phyloP scores from a whole-genome alignment of 2,329 filamentous ascomycete species.

The Pseudovirgaria hyperparasitica region DNA sequence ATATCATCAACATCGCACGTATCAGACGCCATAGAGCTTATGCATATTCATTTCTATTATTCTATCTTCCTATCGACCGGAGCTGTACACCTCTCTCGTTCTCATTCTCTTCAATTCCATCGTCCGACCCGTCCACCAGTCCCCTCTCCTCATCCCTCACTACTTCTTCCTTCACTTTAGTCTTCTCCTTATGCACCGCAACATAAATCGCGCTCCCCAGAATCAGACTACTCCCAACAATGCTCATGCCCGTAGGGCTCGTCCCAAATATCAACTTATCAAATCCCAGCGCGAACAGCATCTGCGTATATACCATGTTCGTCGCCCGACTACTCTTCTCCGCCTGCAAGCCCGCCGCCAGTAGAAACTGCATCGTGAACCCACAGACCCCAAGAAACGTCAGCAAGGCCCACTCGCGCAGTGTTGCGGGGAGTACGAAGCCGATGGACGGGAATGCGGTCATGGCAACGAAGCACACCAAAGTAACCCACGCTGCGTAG shows the following conservation, averaged over 20 bases:
- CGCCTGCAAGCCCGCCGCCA: conserved; percentile 62
- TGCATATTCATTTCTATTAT: too few species aligned
- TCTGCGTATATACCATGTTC: conserved; percentile 57
- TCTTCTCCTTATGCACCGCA: conserved; percentile 38
- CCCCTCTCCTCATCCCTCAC: conserved; percentile 20
- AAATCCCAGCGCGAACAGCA: conserved; percentile 54
- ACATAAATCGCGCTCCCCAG: conserved; percentile 54
- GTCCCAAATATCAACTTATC: conserved; percentile 52
- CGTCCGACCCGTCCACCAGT: conserved; percentile 13
- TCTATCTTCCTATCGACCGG: too few species aligned
- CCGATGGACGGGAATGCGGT: conserved; percentile 40
- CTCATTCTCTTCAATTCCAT: too few species aligned
- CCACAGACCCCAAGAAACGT: conserved; percentile 58
- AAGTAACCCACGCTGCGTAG: conserved; percentile 57
- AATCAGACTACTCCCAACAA: conserved; percentile 50
- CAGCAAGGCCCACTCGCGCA: conserved; percentile 54
- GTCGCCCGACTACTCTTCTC: conserved; percentile 53
- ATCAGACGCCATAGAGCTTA: too few species aligned
- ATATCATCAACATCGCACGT: too few species aligned
- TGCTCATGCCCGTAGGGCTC: conserved; percentile 43
- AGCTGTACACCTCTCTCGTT: too few species aligned
- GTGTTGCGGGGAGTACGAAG: conserved; percentile 41
- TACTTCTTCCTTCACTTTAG: conserved; percentile 11
- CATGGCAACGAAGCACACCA: conserved; percentile 54
- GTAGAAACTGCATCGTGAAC: conserved; percentile 75